Percentiles rank a stretch among this genome's conserved stretches.
Evolutionary conservation across 768 basidiomycete genomes (phyloP).

Genomic region (Cystobasidium ongulense): DNA sequence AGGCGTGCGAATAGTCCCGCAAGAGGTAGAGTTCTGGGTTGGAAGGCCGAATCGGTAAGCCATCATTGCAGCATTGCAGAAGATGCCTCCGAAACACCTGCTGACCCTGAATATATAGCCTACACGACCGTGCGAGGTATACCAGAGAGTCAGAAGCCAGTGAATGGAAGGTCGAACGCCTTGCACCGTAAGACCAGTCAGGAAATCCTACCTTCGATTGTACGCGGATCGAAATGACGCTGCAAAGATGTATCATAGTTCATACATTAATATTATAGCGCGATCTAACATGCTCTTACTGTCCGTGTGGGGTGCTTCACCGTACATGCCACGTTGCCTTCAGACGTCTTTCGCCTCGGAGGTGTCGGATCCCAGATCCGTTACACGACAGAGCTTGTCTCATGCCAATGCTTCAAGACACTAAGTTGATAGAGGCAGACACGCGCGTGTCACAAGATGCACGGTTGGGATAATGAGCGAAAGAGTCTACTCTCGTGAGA

Average conservation of each 20-base stretch:
- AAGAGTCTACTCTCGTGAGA: background rate
- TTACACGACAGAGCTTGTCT: no score
- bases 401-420: background rate
- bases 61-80: no score
- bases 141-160: background rate
- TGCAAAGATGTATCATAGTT: background rate
- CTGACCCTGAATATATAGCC: background rate
- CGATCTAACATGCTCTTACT: no score
- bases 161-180: conserved; percentile 23
- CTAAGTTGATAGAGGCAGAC: background rate
- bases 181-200: background rate
- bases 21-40: conserved; percentile 96
- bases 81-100: no score
- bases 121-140: conserved; percentile 27
- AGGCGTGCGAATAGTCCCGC: conserved; percentile 87
- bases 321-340: no score
- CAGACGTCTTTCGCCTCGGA: no score
- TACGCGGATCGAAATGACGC: no score
- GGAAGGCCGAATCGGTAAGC: conserved; percentile 72
- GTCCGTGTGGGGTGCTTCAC: no score
- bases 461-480: background rate
- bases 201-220: no score
- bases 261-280: no score
- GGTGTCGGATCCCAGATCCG: no score
- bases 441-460: background rate